Base-by-base conservation (phyloP, 2,329 filamentous ascomycete species). In the Fusarium sp. region DNA sequence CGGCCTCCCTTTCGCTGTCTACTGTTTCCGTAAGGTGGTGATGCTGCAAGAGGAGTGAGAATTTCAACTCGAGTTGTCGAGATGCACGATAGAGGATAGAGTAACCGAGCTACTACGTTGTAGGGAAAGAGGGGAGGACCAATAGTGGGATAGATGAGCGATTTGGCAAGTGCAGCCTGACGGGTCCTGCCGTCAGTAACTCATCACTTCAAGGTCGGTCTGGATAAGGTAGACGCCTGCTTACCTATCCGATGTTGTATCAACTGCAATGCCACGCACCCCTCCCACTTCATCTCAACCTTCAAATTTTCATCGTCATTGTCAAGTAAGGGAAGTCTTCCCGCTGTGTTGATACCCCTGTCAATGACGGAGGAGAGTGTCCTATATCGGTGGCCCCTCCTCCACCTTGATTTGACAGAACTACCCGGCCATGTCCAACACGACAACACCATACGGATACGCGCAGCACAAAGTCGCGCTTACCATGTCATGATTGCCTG, bases 151-250 rank as follows among this genome's bases (percentile, higher is more conserved):
- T 56, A 40, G 29, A 47, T 57, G 56, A 60, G 35, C 20, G 50
- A 59, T 63, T 75, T 62, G 69, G 64, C 66, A 73, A 65, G 52
- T 64, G 45, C 42, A 72, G 47, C 47, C 52, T 57, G 38, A 38
- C 65, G 65, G 56, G 57, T 42, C 47, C 47, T 31, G 47, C 47
- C 47, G 47, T 54, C 47, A 54, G 47, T 54, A 31, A 54, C 20
- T 58, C 54, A 58, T 58, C 54, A 58, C 33, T 31, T 29, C 47
- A 29, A 52, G 18, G 27, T 13, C 18, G 27, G 27, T 20, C 47
- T 54, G 27, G 47, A 54, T 54, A 54, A 54, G 27, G 47, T 54
- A 14, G 27, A 14, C 25, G 47, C 47, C 47, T n/a, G 25, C 27
- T 52, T 31, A 40, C 16, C 27, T 25, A 36, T 54, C 47, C 47